Evolutionary conservation across 495 filamentous ascomycete species (phyloP), one percentile per base, ranked within the genome.

Genomic region (Penicillium bovifimosum): DNA sequence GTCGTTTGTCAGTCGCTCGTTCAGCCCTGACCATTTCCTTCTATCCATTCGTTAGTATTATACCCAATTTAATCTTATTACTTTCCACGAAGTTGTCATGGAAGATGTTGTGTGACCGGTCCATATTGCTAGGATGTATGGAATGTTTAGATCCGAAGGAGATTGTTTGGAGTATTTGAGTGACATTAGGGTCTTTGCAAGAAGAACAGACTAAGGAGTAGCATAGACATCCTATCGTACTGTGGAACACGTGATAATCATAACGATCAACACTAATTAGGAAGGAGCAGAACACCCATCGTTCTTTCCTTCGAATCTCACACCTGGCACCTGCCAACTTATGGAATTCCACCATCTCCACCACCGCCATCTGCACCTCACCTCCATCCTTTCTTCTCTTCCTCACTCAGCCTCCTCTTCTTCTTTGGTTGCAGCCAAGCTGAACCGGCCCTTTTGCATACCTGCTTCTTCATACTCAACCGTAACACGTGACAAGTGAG

Each of bases 391-490:
- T 24, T 24, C 20, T 24, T 24, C 20, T 24, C 20, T 24, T 24
- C 13, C 46, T 62, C 45, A 74, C 47, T 75, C 71, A 17, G 61
- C 61, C 0, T 74, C 72, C 36, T 75, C 73, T 44, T 76, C 73
- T 34, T 76, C 73, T 58, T 72, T 74, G 52, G 57, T 71, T 4
- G 73, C 54, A 20, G 68, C 58, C 42, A 76, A 49, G 45, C 54
- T 68, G 62, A 66, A 75, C 1, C 67, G 65, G 1, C 70, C 69
- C 39, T 65, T 68, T 0, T 66, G 59, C 54, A 70, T 52, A 1
- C 71, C 81, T 14, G 72, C 73, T 54, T 69, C 72, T 63, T 87
- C 86, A 59, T 90, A 86, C 62, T 86, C 81, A 48, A 90, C 63
- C 20, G 83, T 80, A 28, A 90, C 68, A 56, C 87, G 86, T 58